Base-by-base conservation (phyloP, 257 asterid species). In the Ehretia macrophylla region DNA sequence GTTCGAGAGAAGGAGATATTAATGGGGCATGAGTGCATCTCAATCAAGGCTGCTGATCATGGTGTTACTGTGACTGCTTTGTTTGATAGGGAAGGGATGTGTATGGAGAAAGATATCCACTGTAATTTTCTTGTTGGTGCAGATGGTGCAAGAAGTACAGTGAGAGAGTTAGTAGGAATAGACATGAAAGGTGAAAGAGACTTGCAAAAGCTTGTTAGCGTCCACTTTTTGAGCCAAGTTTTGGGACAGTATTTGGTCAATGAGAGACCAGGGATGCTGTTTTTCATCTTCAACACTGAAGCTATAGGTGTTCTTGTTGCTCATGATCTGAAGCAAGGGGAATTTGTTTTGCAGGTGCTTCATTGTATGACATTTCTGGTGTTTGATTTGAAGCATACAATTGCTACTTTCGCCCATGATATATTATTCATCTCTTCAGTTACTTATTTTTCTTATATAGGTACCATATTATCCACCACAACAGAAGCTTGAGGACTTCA, bases 391-490 rank as follows among this genome's bases (percentile, higher is more conserved):
- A 10, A 5, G 32, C 17, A 51, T 51, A 51, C 8, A 5, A 4
- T 52, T 52, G n/a, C 17, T 52, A 10, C 10, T 20, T 20, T 11
- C 17, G 38, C 20, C 10, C 12, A 42, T 10, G 3, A 42, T 3
- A 42, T 10, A 8, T 11, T 52, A 14, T 52, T 52, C 14, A 5
- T 32, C 18, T 52, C 3, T 52, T 21, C 57, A 52, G 27, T 21
- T 52, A 52, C 57, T 20, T 4, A 20, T 52, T 14, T 3, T 11
- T 70, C 17, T 51, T 68, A 52, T 74, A 67, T 69, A 92, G 99
- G 83, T 86, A 44, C 99, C 97, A 21, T 88, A 82, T 80, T 92
- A 92, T 74, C 99, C 99, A 0, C 99, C 99, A 21, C 99, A 92
- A 71, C 96, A 92, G 69, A 82, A 72, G 72, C 73, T 88, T 44